Conservation (phyloP, 1,139 yeast genomes). For the Yamadazyma diospyri region DNA sequence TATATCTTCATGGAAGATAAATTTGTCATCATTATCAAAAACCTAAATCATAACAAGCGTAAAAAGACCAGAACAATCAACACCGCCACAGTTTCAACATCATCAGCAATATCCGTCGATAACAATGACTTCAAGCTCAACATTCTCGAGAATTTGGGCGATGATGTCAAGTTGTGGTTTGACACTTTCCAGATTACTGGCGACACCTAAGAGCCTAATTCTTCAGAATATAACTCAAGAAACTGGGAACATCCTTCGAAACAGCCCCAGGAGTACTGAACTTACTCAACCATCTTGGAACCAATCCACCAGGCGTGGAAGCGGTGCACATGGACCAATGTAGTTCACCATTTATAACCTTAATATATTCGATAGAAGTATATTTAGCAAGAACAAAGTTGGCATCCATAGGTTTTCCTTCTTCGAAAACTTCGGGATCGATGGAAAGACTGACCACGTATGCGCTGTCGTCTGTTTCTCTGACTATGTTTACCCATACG, state of each 20-base stretch:
- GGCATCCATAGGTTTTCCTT: slow-evolving; percentile 6
- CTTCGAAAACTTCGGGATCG: slow-evolving; percentile 16
- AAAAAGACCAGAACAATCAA: slow-evolving; percentile 13
- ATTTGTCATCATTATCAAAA: slow-evolving; percentile 35
- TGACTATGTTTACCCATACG: slow-evolving; percentile 47
- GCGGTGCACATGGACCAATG: slow-evolving; percentile 65
- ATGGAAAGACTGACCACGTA: slow-evolving; percentile 13
- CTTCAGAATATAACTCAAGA: slow-evolving; percentile 43
- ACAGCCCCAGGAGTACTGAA: slow-evolving; percentile 53
- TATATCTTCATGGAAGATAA: slow-evolving; percentile 29
- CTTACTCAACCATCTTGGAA: slow-evolving; percentile 64
- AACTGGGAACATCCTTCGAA: slow-evolving; percentile 65
- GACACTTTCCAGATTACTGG: slow-evolving; percentile 24
- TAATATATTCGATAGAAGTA: slow-evolving; percentile 57
- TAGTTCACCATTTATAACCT: slow-evolving; percentile 35
- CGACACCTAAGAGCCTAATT: slow-evolving; percentile 13
- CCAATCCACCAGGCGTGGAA: slow-evolving; percentile 63
- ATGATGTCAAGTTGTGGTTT: slow-evolving; percentile 43
- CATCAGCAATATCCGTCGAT: slow-evolving; percentile 5
- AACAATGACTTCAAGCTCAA: slow-evolving; percentile 30
- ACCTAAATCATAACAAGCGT: slow-evolving; percentile 24
- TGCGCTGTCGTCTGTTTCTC: slow-evolving; percentile 6
- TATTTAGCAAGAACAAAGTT: slow-evolving; percentile 41
- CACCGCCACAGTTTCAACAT: slow-evolving; percentile 10
- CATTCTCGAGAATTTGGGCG: slow-evolving; percentile 42